These are phyloP conservation scores for Psilocybe tampanensis DNA, from an alignment of 768 basidiomycete genomes.

Conservation along the genomic window DNA sequence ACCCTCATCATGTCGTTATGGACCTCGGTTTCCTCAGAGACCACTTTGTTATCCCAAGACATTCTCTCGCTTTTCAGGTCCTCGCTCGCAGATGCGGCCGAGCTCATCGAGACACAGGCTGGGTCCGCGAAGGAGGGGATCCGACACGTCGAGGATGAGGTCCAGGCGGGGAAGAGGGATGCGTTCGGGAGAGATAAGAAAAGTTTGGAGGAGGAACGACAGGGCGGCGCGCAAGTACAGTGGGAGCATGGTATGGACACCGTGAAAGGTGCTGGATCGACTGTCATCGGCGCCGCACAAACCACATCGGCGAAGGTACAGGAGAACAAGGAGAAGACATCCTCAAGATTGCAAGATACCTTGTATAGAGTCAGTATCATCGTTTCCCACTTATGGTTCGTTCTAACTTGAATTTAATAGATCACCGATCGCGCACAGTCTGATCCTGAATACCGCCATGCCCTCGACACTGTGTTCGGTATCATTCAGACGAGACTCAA, in stretches of 20 bases:
- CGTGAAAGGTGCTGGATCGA: conserved; percentile 56
- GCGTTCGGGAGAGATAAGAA: conserved; percentile 54
- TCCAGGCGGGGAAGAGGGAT: conserved; percentile 63
- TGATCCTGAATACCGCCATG: conserved; percentile 57
- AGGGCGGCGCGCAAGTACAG: conserved; percentile 52
- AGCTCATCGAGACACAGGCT: conserved; percentile 56
- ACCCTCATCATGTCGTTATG: conserved; percentile 55
- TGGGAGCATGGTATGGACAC: conserved; percentile 74
- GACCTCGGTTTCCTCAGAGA: conserved; percentile 54
- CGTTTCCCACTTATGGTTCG: neutral
- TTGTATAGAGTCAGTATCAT: conserved; percentile 47
- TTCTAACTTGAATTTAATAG: conserved; percentile 30
- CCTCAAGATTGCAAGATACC: conserved; percentile 47
- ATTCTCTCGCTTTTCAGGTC: conserved; percentile 67
- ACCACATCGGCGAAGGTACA: conserved; percentile 40
- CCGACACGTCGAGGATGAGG: conserved; percentile 56
- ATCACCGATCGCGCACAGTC: conserved; percentile 66
- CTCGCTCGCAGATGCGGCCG: conserved; percentile 67
- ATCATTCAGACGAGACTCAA: conserved; percentile 61
- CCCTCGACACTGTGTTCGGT: conserved; percentile 59
- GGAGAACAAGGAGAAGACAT: conserved; percentile 48
- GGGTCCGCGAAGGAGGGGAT: conserved; percentile 52
- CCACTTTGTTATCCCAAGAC: conserved; percentile 56
- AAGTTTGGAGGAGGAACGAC: conserved; percentile 49
- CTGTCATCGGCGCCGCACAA: conserved; percentile 57